Percentiles rank a stretch among this genome's conserved stretches.
phyloP scores from a whole-genome alignment of 1,139 yeast species.

The Meyerozyma sp. region DNA sequence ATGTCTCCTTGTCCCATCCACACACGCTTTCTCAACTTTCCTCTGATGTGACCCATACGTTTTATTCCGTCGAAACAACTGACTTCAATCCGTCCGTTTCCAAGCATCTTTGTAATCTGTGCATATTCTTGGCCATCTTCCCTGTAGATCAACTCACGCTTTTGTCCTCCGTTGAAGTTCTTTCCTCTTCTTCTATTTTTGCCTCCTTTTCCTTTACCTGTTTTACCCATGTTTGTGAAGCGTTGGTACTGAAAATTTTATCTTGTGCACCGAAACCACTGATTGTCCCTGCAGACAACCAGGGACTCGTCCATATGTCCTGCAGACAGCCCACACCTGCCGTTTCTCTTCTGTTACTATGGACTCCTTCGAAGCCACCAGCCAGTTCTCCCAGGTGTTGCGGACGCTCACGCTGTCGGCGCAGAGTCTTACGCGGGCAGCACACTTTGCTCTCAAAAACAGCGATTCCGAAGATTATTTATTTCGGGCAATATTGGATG shows the following conservation, averaged over 20 bases:
- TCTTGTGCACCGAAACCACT: neutral
- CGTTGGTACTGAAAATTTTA: neutral
- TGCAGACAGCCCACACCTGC: neutral
- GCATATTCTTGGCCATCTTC: slow-evolving; percentile 99
- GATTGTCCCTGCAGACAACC: neutral
- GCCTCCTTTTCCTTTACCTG: slow-evolving; percentile 58
- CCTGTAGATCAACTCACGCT: slow-evolving; percentile 86
- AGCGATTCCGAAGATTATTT: slow-evolving; percentile 65
- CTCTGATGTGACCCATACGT: slow-evolving; percentile 97
- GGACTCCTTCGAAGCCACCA: slow-evolving; percentile 79
- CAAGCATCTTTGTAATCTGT: slow-evolving; percentile 96
- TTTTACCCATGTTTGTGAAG: slow-evolving; percentile 34
- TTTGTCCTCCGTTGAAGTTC: slow-evolving; percentile 86
- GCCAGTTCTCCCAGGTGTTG: slow-evolving; percentile 61
- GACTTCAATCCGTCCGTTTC: slow-evolving; percentile 96
- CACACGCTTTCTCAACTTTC: slow-evolving; percentile 97
- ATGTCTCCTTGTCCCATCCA: slow-evolving; percentile 99
- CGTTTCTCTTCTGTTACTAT: slow-evolving; percentile 20
- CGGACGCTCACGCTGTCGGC: slow-evolving; percentile 59
- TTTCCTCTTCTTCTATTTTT: slow-evolving; percentile 98
- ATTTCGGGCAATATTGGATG: slow-evolving; percentile 64
- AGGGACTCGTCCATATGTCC: neutral
- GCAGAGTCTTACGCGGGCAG: slow-evolving; percentile 49
- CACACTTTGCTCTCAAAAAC: slow-evolving; percentile 56
- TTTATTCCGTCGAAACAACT: slow-evolving; percentile 89